Evolutionary conservation across 1,284 basidiomycete genomes (phyloP).

Genomic region (Moesziomyces sp.): DNA sequence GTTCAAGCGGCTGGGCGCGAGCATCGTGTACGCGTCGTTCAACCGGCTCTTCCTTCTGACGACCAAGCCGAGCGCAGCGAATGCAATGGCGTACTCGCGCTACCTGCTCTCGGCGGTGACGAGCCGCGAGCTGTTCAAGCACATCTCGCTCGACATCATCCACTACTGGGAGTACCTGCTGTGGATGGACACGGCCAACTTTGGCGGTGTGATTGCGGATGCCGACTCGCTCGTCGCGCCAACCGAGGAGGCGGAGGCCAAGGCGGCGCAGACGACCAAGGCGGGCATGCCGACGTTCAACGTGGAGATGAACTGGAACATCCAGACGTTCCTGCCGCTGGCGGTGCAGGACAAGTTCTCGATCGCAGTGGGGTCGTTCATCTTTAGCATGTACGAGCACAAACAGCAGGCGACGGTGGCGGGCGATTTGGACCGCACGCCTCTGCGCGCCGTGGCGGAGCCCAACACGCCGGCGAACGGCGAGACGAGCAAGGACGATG

Average conservation of each 20-base stretch:
- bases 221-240: constrained; percentile 20
- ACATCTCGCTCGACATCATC: constrained; percentile 86
- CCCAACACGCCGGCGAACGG: constrained; percentile 71
- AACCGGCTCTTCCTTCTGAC: constrained; percentile 89
- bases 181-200: constrained; percentile 95
- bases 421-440: constrained; percentile 73
- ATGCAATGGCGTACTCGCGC: constrained; percentile 92
- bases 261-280: constrained; percentile 74
- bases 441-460: constrained; percentile 73
- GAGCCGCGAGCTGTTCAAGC: constrained; percentile 93
- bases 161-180: constrained; percentile 93
- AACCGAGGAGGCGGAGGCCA: constrained; percentile 4
- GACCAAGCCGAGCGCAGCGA: constrained; percentile 89
- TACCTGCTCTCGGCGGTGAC: constrained; percentile 92
- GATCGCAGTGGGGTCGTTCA: constrained; percentile 81
- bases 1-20: constrained; percentile 91
- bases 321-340: constrained; percentile 86
- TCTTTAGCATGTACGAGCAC: constrained; percentile 83
- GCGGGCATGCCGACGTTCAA: constrained; percentile 35
- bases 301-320: constrained; percentile 92
- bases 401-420: constrained; percentile 74
- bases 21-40: constrained; percentile 93
- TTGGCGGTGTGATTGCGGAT: constrained; percentile 82
- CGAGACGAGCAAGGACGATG: constrained; percentile 8
- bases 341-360: constrained; percentile 84